Conservation (phyloP, 148 eudicot species). For the Silene conica region DNA sequence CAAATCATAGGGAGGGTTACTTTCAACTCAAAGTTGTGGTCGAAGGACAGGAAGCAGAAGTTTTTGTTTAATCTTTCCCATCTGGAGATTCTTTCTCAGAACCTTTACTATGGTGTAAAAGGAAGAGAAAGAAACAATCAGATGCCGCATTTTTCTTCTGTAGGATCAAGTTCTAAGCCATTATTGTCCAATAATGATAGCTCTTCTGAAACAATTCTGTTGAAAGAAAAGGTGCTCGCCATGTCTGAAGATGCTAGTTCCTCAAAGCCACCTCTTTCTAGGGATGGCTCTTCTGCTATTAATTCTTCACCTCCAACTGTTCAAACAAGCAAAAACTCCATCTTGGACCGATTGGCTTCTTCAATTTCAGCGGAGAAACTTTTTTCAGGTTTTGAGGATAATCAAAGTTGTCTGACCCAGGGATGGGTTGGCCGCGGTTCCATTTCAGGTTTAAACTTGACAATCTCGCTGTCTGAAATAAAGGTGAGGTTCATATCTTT, state of each 20-base stretch:
- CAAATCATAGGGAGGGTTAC: slow-evolving; percentile 57
- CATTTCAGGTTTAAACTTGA: slow-evolving; percentile 64
- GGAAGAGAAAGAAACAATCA: slow-evolving; percentile 31
- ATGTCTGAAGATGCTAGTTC: slow-evolving; percentile 35
- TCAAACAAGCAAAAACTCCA: slow-evolving; percentile 41
- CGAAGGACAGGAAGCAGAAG: slow-evolving; percentile 38
- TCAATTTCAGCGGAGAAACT: slow-evolving; percentile 53
- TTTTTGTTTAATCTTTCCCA: slow-evolving; percentile 46
- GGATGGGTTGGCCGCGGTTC: slow-evolving; percentile 79
- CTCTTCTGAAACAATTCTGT: slow-evolving; percentile 20
- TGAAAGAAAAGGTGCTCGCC: slow-evolving; percentile 26
- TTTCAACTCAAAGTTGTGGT: slow-evolving; percentile 37
- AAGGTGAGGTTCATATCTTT: slow-evolving; percentile 40
- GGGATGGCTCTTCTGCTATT: slow-evolving; percentile 27
- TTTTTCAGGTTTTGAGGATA: slow-evolving; percentile 28
- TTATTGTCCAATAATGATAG: slow-evolving; percentile 25
- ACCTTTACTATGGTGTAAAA: slow-evolving; percentile 31
- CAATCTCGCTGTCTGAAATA: slow-evolving; percentile 66
- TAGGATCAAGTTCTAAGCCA: slow-evolving; percentile 29
- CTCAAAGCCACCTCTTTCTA: slow-evolving; percentile 35
- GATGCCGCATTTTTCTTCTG: slow-evolving; percentile 45
- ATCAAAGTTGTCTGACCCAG: slow-evolving; percentile 31
- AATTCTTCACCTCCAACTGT: slow-evolving; percentile 20
- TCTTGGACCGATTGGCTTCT: slow-evolving; percentile 51
- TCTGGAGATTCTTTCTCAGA: slow-evolving; percentile 58